Evolutionary conservation across 1,139 yeast genomes (phyloP), one percentile per base, ranked within the genome.

Genomic region (Candida labiduridarum): DNA sequence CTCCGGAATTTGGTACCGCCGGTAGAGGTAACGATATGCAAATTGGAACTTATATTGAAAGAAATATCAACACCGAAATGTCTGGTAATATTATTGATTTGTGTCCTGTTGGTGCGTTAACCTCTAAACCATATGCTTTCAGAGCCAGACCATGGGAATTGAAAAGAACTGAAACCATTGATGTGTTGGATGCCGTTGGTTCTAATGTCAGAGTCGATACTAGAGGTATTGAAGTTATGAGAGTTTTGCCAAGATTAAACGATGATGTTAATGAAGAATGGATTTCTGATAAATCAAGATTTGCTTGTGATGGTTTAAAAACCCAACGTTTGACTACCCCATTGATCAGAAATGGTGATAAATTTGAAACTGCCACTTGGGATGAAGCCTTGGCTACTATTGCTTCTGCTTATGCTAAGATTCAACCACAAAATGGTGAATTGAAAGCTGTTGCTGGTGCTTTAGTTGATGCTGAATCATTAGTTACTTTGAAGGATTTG

Each of bases 61-160:
- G 91, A 74, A 88, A 89, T 67, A 82, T 89, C 64, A 88, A 89
- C 71, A 81, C 94, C 4, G 96, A 89, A 73, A 74, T 89, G 77
- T 85, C 94, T 44, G 96, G 96, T 66, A 89, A 89, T 73, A 86
- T 89, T 59, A 83, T 89, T 60, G 96, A 89, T 67, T 79, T 89
- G 62, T 89, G 96, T 74, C 96, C 96, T 35, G 96, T 89, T 56
- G 96, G 96, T 62, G 96, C 96, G 3, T 82, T 89, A 63, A 89
- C 96, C 45, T 84, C 91, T 31, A 89, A 89, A 71, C 96, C 96
- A 41, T 89, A 89, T 64, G 92, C 96, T 22, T 89, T 89, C 78
- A 85, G 83, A 67, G 96, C 96, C 16, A 84, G 96, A 70, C 96
- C 96, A 41, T 89, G 96, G 96, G 96, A 89, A 72, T 81, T 89